Conservation (phyloP, 2,329 filamentous ascomycete species). For the Stagonosporopsis cucurbitacearum region DNA sequence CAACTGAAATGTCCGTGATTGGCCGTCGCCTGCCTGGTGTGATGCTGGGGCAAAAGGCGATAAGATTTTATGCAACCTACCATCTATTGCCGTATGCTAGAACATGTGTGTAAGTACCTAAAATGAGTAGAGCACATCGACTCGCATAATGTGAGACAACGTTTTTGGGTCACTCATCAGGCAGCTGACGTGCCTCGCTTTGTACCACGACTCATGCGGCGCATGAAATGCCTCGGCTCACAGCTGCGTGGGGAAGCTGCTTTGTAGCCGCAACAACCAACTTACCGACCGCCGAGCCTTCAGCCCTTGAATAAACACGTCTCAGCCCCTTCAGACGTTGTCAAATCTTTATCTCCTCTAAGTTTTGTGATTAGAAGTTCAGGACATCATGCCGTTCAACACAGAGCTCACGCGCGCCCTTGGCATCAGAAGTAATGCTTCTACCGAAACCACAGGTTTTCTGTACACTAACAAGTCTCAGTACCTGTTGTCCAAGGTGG, state of each 20-base stretch:
- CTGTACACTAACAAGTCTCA: slow-evolving; percentile 55
- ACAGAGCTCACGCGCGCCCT: slow-evolving; percentile 68
- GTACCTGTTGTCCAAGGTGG: slow-evolving; percentile 85
- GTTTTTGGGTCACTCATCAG: slow-evolving; percentile 4
- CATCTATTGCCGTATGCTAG: too few species aligned
- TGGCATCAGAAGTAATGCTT: slow-evolving; percentile 58
- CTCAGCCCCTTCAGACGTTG: neutral
- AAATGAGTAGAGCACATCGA: neutral
- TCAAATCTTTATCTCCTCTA: neutral
- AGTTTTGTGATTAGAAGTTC: neutral
- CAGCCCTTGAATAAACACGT: slow-evolving; percentile 12
- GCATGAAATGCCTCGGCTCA: slow-evolving; percentile 34
- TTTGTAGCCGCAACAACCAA: slow-evolving; percentile 21
- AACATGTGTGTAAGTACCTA: neutral
- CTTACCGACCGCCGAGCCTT: slow-evolving; percentile 17
- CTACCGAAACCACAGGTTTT: neutral
- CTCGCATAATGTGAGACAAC: neutral
- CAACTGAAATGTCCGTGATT: neutral
- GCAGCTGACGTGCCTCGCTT: slow-evolving; percentile 16
- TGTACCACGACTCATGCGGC: slow-evolving; percentile 21
- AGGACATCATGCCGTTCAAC: slow-evolving; percentile 65
- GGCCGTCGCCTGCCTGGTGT: neutral
- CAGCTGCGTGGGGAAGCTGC: neutral
- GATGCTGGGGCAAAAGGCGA: too few species aligned
- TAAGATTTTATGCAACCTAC: too few species aligned